Conservation (phyloP, 140 eudicot genomes). For the Stevia rebaudiana region DNA sequence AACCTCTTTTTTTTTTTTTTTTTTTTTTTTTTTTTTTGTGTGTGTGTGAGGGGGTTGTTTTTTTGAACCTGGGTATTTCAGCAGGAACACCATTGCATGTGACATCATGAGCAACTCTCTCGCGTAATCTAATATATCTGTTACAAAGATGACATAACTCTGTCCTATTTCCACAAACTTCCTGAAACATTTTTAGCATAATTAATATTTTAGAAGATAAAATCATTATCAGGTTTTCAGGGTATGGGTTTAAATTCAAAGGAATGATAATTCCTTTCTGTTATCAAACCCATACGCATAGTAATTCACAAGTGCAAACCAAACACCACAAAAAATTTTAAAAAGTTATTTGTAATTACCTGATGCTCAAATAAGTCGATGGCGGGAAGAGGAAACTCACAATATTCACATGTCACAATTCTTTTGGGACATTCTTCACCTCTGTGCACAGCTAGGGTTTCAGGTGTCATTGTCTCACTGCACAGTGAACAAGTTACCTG, state of each 20-base stretch:
- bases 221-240: neutral
- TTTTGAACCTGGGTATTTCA: slow-evolving; percentile 60
- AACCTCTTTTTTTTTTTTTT: too few relatives aligned
- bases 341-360: slow-evolving; percentile 27
- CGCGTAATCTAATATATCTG: slow-evolving; percentile 75
- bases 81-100: slow-evolving; percentile 61
- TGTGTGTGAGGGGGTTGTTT: too few relatives aligned
- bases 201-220: slow-evolving; percentile 8
- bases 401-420: slow-evolving; percentile 72
- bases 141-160: slow-evolving; percentile 65
- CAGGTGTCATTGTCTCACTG: slow-evolving; percentile 72
- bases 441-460: slow-evolving; percentile 62
- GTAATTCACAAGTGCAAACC: neutral
- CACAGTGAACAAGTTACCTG: slow-evolving; percentile 94
- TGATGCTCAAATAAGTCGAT: slow-evolving; percentile 79
- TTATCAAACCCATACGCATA: neutral
- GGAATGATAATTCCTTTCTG: neutral
- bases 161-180: slow-evolving; percentile 94
- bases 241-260: neutral
- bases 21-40: too few relatives aligned
- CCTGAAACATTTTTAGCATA: slow-evolving; percentile 44
- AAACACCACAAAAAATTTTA: neutral
- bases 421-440: slow-evolving; percentile 84
- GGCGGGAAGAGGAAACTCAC: slow-evolving; percentile 95
- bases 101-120: slow-evolving; percentile 62